Percentiles rank a stretch among this genome's conserved stretches.
Conservation (phyloP, 345 rosid species). For the Euphorbia tirucalli region DNA sequence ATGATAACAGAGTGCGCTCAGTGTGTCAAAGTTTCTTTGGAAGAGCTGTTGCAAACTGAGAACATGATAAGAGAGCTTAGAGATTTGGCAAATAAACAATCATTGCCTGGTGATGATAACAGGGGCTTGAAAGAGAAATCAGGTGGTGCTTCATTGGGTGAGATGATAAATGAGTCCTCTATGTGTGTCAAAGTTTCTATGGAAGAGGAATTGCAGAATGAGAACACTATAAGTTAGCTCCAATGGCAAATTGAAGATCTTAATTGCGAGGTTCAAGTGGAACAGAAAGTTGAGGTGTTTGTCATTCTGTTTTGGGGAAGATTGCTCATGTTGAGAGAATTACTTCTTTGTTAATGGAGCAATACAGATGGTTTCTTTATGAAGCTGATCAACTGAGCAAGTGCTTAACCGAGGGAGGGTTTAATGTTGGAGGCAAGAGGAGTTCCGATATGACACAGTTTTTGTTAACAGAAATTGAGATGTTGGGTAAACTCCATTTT, state of each 20-base stretch:
- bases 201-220: slow-evolving; percentile 44
- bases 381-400: slow-evolving; percentile 66
- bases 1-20: too few relatives aligned
- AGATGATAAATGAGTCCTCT: slow-evolving; percentile 48
- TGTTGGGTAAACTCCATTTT: slow-evolving; percentile 44
- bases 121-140: slow-evolving; percentile 17
- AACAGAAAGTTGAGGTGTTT: slow-evolving; percentile 44
- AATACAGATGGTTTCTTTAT: slow-evolving; percentile 52
- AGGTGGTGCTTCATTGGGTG: slow-evolving; percentile 21
- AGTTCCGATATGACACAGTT: slow-evolving; percentile 36
- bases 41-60: too few relatives aligned
- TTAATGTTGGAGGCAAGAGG: slow-evolving; percentile 52
- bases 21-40: too few relatives aligned
- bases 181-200: slow-evolving; percentile 36
- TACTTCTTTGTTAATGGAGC: slow-evolving; percentile 50
- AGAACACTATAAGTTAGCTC: slow-evolving; percentile 42
- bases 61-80: too few relatives aligned
- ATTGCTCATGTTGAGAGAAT: slow-evolving; percentile 57
- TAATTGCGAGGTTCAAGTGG: slow-evolving; percentile 40
- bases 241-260: slow-evolving; percentile 61
- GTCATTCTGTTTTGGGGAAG: slow-evolving; percentile 45
- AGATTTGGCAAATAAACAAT: slow-evolving; percentile 27
- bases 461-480: slow-evolving; percentile 51
- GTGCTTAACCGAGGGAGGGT: slow-evolving; percentile 49
- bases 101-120: slow-evolving; percentile 15